These are phyloP conservation scores for Scytalidium lignicola DNA, from an alignment of 2,329 filamentous ascomycete species.

Conservation along the genomic window DNA sequence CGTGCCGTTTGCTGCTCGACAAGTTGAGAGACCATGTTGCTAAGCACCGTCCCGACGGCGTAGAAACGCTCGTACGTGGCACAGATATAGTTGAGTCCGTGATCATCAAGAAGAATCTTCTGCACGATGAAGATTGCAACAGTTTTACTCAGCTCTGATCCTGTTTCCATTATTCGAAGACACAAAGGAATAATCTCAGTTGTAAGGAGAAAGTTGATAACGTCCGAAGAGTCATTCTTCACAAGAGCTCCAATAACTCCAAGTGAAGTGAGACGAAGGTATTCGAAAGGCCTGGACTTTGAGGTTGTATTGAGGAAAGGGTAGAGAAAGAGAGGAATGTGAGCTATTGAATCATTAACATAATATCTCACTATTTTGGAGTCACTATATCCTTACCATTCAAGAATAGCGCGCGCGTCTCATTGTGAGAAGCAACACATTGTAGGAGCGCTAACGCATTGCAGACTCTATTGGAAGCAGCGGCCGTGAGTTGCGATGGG, in stretches of 20 bases:
- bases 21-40: constrained; percentile 97
- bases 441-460: constrained; percentile 94
- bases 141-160: constrained; percentile 96
- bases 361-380: not conserved
- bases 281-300: constrained; percentile 96
- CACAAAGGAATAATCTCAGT: constrained; percentile 98
- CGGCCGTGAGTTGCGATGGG: constrained; percentile 92
- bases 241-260: constrained; percentile 96
- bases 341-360: constrained; percentile 52
- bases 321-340: constrained; percentile 96
- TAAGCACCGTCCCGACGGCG: constrained; percentile 92
- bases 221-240: constrained; percentile 97
- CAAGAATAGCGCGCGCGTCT: constrained; percentile 88
- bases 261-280: constrained; percentile 88
- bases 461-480: constrained; percentile 95
- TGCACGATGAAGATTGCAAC: constrained; percentile 99
- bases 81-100: constrained; percentile 96
- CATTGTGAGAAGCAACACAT: constrained; percentile 95
- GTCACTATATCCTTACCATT: constrained; percentile 58
- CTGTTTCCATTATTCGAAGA: constrained; percentile 98
- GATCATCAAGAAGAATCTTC: constrained; percentile 95
- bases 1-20: constrained; percentile 97
- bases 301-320: constrained; percentile 98
- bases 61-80: constrained; percentile 99
- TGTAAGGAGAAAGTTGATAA: constrained; percentile 97